These are phyloP conservation scores for Polyporus tsugae DNA, from an alignment of 1,284 basidiomycete species.

Conservation along the genomic window DNA sequence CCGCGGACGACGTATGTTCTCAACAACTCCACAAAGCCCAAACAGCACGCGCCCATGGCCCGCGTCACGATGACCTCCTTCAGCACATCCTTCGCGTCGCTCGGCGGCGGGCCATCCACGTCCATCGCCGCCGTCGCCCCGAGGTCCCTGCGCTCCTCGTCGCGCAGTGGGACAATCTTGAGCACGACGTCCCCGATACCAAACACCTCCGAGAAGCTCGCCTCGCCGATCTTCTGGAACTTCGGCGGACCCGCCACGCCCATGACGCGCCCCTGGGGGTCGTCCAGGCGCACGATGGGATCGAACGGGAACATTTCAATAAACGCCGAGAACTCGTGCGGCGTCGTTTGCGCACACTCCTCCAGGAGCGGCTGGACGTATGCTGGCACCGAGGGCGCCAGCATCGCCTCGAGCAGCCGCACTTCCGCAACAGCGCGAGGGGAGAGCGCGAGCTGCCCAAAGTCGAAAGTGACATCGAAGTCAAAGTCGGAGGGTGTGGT, in stretches of 20 bases:
- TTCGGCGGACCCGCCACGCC: slow-evolving; percentile 4
- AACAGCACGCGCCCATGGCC: slow-evolving; percentile 76
- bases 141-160: slow-evolving; percentile 54
- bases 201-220: slow-evolving; percentile 98
- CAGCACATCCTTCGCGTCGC: slow-evolving; percentile 78
- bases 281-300: slow-evolving; percentile 53
- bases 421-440: slow-evolving; percentile 31
- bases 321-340: slow-evolving; percentile 81
- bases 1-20: slow-evolving; percentile 89
- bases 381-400: slow-evolving; percentile 40
- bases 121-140: slow-evolving; percentile 55
- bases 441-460: slow-evolving; percentile 57
- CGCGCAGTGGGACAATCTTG: slow-evolving; percentile 84
- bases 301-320: slow-evolving; percentile 81
- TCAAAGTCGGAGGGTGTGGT: slow-evolving; percentile 58
- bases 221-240: slow-evolving; percentile 93
- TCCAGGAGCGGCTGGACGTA: slow-evolving; percentile 67
- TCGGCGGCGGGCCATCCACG: slow-evolving; percentile 70
- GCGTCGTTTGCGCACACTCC: slow-evolving; percentile 71
- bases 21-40: slow-evolving; percentile 81
- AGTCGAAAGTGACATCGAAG: slow-evolving; percentile 64
- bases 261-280: too few relatives aligned
- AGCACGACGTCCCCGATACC: slow-evolving; percentile 85
- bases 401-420: slow-evolving; percentile 21
- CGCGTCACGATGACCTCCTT: slow-evolving; percentile 90